Evolutionary conservation across 1,139 yeast genomes (phyloP), one percentile per base, ranked within the genome.

Genomic region (Pneumocystis sp.): DNA sequence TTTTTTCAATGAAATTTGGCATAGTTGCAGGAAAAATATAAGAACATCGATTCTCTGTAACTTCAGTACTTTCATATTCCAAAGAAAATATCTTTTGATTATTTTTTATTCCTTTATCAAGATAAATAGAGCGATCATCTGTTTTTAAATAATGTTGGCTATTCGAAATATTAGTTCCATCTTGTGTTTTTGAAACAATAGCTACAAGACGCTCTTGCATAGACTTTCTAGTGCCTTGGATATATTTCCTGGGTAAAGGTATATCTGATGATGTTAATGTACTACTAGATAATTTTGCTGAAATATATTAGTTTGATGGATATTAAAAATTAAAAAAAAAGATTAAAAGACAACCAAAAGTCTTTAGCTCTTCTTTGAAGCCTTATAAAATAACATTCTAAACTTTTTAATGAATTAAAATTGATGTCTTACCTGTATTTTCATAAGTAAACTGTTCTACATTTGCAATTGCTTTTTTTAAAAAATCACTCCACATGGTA

Each of bases 381-480:
- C 10, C 8, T 37, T 37, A 12, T 10, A 7, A 37, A 37, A 37
- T 37, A 31, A 5, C 1, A 37, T 37, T 37, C 8, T 37, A 37
- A 10, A 12, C 10, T 4, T 2, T 37, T 37, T 37, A 37, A 44
- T 19, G 19, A 4, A 1, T 6, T 44, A 8, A 44, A 44, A 2
- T 6, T 19, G 7, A 44, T 7, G 25, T 50, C n/a, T 25, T 50
- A 50, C 57, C 57, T 50, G 29, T 25, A 25, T 7, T 25, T 25
- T 50, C 57, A 50, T 50, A 25, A 25, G 29, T 50, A 29, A 50
- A 25, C 21, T 60, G 42, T 21, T 63, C 65, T n/a, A 63, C 65
- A 34, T 63, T 63, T 25, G 64, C 31, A 59, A 63, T 37, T 17
- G 65, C 59, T 25, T 63, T 57, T 19, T 57, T 59, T 12, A 63